Base-by-base conservation (phyloP, 345 rosid species). In the Clausena lansium region DNA sequence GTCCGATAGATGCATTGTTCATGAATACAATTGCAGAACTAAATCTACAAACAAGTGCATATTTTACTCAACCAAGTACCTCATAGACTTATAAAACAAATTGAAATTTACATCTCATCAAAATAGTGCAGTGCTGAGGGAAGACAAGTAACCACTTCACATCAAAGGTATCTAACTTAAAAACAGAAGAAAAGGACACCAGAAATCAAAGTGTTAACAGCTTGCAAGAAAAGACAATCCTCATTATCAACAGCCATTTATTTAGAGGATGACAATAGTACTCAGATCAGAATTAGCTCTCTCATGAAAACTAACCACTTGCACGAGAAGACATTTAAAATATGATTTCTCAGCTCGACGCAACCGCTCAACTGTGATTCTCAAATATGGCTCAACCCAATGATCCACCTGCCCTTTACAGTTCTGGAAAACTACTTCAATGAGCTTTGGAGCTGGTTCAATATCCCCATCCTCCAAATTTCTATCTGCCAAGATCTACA, bases 341-440 rank as follows among this genome's bases (percentile, higher is more conserved):
- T 88, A 86, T 64, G 97, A 83, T 79, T 87, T 90, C 80, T 92
- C 93, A n/a, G 97, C 84, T 74, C 91, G 88, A 50, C 86, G 91
- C 81, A 97, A 87, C 71, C 97, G 88, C 77, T 93, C 96, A 79
- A 94, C 84, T 7, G 97, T 91, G 69, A 97, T 84, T 80, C 93
- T 90, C 70, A 97, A 82, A 85, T 92, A 97, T 83, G 99, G 98
- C 80, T 97, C 99, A 79, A 91, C 88, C 98, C 97, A 97, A 5
- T 87, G 98, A 87, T 97, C 99, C 84, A 97, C 98, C 83, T 93
- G 98, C 67, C 98, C 99, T 86, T 85, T 92, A 85, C 98, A 93
- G 81, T 97, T 94, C 88, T 97, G 99, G 79, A 97, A 92, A 83
- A 97, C 91, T 68, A 97, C 98, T 83, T 94, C 93, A 81, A 97